phyloP scores from a whole-genome alignment of 345 rosid genomes.

The Pugionium dolabratum region DNA sequence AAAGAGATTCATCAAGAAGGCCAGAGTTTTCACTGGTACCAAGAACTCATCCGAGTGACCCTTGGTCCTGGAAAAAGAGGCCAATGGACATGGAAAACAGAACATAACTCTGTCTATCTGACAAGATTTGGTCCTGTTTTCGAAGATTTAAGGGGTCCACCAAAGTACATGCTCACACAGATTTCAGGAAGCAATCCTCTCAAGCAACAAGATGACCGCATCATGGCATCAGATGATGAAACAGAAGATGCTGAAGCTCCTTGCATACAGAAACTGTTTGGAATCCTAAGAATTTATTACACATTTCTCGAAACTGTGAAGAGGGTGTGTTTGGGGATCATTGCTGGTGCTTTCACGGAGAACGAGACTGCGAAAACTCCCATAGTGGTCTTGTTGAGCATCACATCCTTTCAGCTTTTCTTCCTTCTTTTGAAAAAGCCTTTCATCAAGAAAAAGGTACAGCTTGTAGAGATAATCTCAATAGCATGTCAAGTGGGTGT shows the following conservation, averaged over 20 bases:
- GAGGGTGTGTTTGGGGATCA: constrained; percentile 60
- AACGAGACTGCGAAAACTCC: constrained; percentile 54
- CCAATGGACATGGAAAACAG: constrained; percentile 89
- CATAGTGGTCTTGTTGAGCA: constrained; percentile 51
- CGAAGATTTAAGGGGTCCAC: constrained; percentile 92
- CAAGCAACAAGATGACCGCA: constrained; percentile 50
- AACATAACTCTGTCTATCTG: constrained; percentile 46
- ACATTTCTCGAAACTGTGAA: constrained; percentile 63
- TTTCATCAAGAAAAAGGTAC: constrained; percentile 86
- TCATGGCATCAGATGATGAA: constrained; percentile 91
- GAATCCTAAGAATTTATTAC: constrained; percentile 92
- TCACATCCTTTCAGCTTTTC: constrained; percentile 83
- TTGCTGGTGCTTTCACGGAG: constrained; percentile 64
- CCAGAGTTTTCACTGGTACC: constrained; percentile 81
- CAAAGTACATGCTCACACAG: constrained; percentile 94
- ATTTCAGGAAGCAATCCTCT: constrained; percentile 53
- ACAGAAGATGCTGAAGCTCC: constrained; percentile 97
- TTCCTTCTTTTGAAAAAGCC: constrained; percentile 89
- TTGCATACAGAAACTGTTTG: constrained; percentile 82
- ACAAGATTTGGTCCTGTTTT: constrained; percentile 70
- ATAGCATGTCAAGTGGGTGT: constrained; percentile 60
- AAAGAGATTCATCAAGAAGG: constrained; percentile 95
- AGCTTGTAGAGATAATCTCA: constrained; percentile 77
- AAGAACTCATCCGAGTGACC: constrained; percentile 74
- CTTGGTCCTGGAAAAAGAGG: constrained; percentile 96